Evolutionary conservation across 2,329 filamentous ascomycete species (phyloP).

Genomic region (Cladophialophora bantiana): DNA sequence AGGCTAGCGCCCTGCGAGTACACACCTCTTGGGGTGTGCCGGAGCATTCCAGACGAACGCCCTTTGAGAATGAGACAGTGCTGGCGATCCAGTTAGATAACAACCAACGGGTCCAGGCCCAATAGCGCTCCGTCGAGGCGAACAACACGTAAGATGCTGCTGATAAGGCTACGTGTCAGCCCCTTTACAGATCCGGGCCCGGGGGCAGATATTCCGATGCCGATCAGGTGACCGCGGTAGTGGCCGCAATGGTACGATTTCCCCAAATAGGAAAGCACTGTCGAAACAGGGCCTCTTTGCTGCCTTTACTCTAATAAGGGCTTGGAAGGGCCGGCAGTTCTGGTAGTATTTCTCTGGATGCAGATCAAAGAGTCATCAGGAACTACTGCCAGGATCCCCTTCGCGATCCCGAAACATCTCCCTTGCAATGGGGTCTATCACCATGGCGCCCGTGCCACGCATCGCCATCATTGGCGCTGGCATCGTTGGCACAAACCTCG

Average conservation of each 20-base stretch:
- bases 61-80: neutral
- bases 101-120: neutral
- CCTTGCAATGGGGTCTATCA: slow-evolving; percentile 17
- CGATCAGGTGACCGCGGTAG: neutral
- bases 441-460: slow-evolving; percentile 39
- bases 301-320: neutral
- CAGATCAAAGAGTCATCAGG: neutral
- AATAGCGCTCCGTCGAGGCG: neutral
- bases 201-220: neutral
- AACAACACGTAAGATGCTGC: slow-evolving; percentile 2
- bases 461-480: slow-evolving; percentile 69
- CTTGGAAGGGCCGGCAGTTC: neutral
- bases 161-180: neutral
- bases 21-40: neutral
- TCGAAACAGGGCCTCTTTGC: neutral
- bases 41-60: neutral
- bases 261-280: neutral
- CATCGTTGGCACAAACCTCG: slow-evolving; percentile 69
- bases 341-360: neutral
- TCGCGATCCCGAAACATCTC: neutral
- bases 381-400: neutral
- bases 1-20: neutral
- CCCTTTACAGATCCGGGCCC: neutral
- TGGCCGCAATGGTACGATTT: neutral
- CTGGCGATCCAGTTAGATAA: neutral